phyloP scores from a whole-genome alignment of 225 moss, liverwort and hornwort species.

The Marchantia paleacea region DNA sequence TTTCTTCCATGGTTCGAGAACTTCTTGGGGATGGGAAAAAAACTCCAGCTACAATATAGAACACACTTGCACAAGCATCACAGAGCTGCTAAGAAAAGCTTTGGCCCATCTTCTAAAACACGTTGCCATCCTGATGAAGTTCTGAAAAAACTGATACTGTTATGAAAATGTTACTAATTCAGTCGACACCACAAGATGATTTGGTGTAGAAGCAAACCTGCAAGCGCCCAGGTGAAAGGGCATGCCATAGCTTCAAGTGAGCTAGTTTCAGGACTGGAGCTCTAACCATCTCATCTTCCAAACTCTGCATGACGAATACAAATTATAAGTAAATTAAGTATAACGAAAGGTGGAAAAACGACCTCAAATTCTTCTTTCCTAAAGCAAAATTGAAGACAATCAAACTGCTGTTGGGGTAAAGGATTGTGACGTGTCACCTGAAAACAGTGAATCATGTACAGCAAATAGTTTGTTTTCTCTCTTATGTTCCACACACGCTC shows the following conservation, averaged over 20 bases:
- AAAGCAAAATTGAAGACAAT: neutral
- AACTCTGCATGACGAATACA: constrained; percentile 46
- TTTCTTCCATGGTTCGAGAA: constrained; percentile 75
- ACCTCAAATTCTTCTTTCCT: neutral
- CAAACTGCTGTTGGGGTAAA: neutral
- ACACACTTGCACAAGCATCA: neutral
- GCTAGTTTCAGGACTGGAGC: constrained; percentile 75
- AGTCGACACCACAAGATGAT: neutral
- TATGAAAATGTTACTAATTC: neutral
- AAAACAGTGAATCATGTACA: constrained; percentile 99
- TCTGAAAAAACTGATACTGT: neutral
- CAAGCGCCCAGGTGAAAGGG: constrained; percentile 74
- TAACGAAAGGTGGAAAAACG: neutral
- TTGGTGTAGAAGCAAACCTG: constrained; percentile 34
- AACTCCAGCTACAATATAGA: constrained; percentile 61
- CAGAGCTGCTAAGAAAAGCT: neutral
- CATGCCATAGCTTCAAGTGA: constrained; percentile 86
- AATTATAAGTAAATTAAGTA: neutral
- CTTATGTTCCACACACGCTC: constrained; percentile 56
- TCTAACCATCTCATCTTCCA: constrained; percentile 97
- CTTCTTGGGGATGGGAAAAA: constrained; percentile 66
- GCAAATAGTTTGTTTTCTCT: constrained; percentile 84
- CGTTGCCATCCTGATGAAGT: neutral
- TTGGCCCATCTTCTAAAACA: neutral
- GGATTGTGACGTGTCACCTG: constrained; percentile 29